Percentiles rank a stretch among this genome's conserved stretches.
These are phyloP conservation scores for Fusarium brevicatenulatum DNA, from an alignment of 2,329 filamentous ascomycete species.

Conservation along the genomic window DNA sequence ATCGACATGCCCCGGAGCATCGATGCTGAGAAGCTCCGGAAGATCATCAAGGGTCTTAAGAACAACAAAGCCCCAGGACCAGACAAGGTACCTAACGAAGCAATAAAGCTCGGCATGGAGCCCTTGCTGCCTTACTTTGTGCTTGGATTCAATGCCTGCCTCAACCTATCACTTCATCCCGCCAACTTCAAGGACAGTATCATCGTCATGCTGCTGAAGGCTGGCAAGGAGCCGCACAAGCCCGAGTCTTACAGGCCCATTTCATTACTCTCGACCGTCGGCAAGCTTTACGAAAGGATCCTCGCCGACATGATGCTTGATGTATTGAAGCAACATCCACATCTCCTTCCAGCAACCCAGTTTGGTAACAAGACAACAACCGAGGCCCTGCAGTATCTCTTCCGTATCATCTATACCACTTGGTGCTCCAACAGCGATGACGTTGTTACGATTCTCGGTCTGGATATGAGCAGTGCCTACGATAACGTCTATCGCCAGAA, in stretches of 20 bases:
- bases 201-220: slow-evolving; percentile 8
- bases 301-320: neutral
- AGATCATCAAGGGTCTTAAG: neutral
- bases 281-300: slow-evolving; percentile 21
- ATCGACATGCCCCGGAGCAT: neutral
- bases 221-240: neutral
- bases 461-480: slow-evolving; percentile 18
- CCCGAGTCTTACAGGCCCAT: slow-evolving; percentile 17
- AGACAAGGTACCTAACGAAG: slow-evolving; percentile 10
- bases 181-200: slow-evolving; percentile 4
- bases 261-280: slow-evolving; percentile 1
- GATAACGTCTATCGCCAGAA: slow-evolving; percentile 1
- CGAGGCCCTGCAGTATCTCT: slow-evolving; percentile 10
- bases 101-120: neutral
- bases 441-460: neutral
- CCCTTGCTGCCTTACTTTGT: neutral
- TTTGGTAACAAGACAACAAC: slow-evolving; percentile 15
- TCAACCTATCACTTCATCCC: neutral
- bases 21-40: neutral
- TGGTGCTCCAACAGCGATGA: neutral
- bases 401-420: neutral
- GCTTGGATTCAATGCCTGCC: slow-evolving; percentile 1
- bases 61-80: slow-evolving; percentile 2
- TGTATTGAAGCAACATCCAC: neutral
- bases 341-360: neutral